These are phyloP conservation scores for Malus hybrid DNA, from an alignment of 331 rosid species.

Conservation along the genomic window DNA sequence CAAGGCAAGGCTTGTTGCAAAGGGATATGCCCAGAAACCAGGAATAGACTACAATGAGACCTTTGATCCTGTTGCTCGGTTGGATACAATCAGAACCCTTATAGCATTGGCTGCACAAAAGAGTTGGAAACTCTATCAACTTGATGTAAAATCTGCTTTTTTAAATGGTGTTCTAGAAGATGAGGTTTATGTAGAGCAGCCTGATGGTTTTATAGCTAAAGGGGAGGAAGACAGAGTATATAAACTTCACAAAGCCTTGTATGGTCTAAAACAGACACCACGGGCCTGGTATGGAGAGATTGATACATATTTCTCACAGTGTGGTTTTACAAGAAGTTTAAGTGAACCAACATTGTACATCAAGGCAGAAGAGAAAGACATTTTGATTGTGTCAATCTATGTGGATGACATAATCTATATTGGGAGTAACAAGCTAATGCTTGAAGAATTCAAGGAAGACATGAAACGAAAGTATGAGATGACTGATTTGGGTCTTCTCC, in stretches of 20 bases:
- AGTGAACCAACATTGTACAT: not conserved
- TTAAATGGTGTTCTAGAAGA: not conserved
- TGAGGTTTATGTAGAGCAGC: too few species aligned
- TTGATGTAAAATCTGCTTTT: too few species aligned
- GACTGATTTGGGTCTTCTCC: too few species aligned
- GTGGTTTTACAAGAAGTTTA: not conserved
- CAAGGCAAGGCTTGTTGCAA: not conserved
- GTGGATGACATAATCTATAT: not conserved
- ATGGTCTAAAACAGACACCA: not conserved
- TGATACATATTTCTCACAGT: not conserved
- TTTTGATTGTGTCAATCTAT: not conserved
- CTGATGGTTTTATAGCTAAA: not conserved
- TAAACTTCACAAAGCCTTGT: not conserved
- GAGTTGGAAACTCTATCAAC: not conserved
- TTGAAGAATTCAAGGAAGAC: too few species aligned
- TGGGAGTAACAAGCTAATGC: too few species aligned
- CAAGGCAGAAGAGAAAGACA: not conserved
- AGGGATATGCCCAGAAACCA: not conserved
- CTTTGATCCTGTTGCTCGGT: too few species aligned
- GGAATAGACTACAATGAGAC: not conserved
- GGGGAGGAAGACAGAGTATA: not conserved
- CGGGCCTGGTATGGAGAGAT: not conserved
- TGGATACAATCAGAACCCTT: not conserved
- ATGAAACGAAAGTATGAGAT: too few species aligned
- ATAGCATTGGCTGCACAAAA: too few species aligned